Conservation (phyloP, 768 basidiomycete genomes). For the Cantharellus anzutake region DNA sequence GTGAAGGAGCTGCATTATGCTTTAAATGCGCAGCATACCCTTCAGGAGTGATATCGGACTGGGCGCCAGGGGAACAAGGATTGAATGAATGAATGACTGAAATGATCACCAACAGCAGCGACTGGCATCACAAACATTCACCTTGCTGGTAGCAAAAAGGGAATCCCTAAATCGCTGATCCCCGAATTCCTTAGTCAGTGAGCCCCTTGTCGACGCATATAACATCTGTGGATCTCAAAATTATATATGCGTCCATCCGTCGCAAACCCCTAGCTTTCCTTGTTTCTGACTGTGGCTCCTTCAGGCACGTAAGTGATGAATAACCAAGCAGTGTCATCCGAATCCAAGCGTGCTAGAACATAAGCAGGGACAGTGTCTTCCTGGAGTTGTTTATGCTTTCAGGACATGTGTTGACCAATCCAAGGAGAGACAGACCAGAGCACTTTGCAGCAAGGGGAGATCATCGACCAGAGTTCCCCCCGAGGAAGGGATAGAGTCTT, state of each 20-base stretch:
- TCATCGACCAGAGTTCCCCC: slow-evolving; percentile 39
- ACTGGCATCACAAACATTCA: slow-evolving; percentile 32
- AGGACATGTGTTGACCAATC: background rate
- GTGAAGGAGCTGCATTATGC: slow-evolving; percentile 58
- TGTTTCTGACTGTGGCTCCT: slow-evolving; percentile 57
- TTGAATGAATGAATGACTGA: background rate
- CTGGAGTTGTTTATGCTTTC: background rate
- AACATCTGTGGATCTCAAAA: slow-evolving; percentile 41
- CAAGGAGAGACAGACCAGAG: slow-evolving; percentile 20
- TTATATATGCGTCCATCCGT: too few species aligned
- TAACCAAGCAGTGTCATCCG: slow-evolving; percentile 38
- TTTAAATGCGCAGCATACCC: slow-evolving; percentile 57
- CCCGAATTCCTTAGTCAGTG: slow-evolving; percentile 54
- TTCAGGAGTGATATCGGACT: slow-evolving; percentile 21
- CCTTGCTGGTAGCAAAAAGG: slow-evolving; percentile 61
- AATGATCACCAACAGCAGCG: background rate
- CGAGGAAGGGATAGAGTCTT: slow-evolving; percentile 27
- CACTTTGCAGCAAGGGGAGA: slow-evolving; percentile 33
- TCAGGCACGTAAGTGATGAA: slow-evolving; percentile 71
- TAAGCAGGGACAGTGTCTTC: slow-evolving; percentile 51
- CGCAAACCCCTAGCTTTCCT: slow-evolving; percentile 26
- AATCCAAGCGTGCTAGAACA: slow-evolving; percentile 45
- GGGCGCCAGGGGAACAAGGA: background rate
- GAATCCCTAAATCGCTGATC: slow-evolving; percentile 51
- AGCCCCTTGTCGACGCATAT: slow-evolving; percentile 60